Evolutionary conservation across 2,329 filamentous ascomycete genomes (phyloP), one percentile per base, ranked within the genome.

Genomic region (Pseudocercospora pini-densiflorae): DNA sequence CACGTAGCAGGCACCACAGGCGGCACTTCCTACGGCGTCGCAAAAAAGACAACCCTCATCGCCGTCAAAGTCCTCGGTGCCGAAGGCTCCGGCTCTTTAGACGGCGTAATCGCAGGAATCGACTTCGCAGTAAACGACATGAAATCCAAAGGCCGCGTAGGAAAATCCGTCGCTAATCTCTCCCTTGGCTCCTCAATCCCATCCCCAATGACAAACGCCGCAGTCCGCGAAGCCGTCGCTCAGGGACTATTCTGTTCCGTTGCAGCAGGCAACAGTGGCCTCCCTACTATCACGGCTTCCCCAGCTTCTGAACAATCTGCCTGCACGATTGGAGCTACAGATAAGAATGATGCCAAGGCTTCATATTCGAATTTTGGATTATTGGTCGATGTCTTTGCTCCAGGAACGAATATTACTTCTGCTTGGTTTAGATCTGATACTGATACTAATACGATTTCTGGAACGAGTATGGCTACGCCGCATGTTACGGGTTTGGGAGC

Each of bases 131-230:
- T 82, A 61, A 68, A 77, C 40, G 79, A 80, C 60, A 92, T 92
- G 75, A 93, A 94, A 85, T 29, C 60, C 40, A 92, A 83, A 77
- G 90, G 97, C 89, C 90, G 90, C 79, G 97, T 97, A 10, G 68
- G 68, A 29, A 70, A 69, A 49, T 54, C 70, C 31, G 70, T 72
- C 53, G 77, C 73, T 36, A 81, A 79, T 70, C 70, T 81, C 73
- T 81, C 78, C 36, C 76, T 83, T 14, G 80, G 80, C 62, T 29
- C 23, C 1, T 79, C 79, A 24, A 74, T 74, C 33, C 78, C 76
- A 49, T 76, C 76, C 55, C 72, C 77, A n/a, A 77, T 67, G 14
- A 69, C 80, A 63, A 81, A 81, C 72, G 70, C 74, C 49, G 80
- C 79, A 49, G 78, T 76, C 43, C 75, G 76, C 19, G 76, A 73